phyloP scores from a whole-genome alignment of 78 protist genomes.

The Emiliania huxleyi region DNA sequence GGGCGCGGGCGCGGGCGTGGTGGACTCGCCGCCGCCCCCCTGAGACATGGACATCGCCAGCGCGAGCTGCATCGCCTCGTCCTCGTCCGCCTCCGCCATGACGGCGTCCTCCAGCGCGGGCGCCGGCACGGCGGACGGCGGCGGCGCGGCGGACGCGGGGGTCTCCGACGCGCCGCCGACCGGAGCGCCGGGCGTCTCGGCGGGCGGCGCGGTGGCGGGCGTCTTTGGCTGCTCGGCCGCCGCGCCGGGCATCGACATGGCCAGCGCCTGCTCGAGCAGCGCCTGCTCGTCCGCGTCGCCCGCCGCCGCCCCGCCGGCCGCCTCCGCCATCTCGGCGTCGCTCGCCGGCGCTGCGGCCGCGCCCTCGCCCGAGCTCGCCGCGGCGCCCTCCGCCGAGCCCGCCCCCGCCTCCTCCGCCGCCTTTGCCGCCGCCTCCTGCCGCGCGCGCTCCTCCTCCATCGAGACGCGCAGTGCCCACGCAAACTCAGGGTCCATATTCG shows the following conservation, averaged over 20 bases:
- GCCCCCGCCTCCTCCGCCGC: slow-evolving; percentile 21
- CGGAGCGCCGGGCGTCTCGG: not conserved
- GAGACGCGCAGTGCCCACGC: slow-evolving; percentile 85
- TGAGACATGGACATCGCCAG: not conserved
- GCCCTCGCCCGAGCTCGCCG: too few species aligned
- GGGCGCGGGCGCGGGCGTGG: not conserved
- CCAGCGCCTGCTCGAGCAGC: not conserved
- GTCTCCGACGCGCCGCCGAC: not conserved
- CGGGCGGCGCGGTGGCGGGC: not conserved
- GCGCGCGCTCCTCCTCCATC: slow-evolving; percentile 83
- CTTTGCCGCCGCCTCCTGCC: slow-evolving; percentile 73
- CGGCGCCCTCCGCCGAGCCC: not conserved
- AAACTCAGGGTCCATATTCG: slow-evolving; percentile 74
- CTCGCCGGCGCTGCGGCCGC: not conserved
- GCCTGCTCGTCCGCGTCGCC: slow-evolving; percentile 1
- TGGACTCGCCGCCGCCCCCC: not conserved
- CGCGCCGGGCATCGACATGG: not conserved
- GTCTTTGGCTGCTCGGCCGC: not conserved
- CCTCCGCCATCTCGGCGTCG: too few species aligned
- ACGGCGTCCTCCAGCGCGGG: not conserved
- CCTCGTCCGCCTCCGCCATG: not conserved
- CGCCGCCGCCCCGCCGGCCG: too few species aligned
- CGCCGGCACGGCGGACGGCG: not conserved
- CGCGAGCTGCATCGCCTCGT: not conserved
- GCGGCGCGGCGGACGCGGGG: not conserved